Evolutionary conservation across 306 rosid genomes (phyloP).

Genomic region (Betula pendula): DNA sequence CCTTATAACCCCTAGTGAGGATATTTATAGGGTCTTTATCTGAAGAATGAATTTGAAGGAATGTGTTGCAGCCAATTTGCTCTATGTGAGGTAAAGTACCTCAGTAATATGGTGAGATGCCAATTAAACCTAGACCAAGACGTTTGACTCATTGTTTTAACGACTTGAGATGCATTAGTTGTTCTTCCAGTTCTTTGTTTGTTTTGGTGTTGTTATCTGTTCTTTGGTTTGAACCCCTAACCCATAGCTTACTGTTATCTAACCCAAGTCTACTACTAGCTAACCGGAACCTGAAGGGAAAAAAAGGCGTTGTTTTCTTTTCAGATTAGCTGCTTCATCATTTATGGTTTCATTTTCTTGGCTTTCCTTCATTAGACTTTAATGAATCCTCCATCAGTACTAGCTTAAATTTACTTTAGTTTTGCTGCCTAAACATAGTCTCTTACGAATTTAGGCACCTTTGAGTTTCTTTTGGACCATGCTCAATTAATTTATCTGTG

Average conservation of each 20-base stretch:
- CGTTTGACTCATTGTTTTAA: not conserved
- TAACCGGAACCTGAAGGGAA: not conserved
- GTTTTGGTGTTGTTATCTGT: not conserved
- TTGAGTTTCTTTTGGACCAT: no score
- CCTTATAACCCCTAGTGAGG: not conserved
- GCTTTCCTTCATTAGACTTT: not conserved
- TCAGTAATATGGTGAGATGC: not conserved
- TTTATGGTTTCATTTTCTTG: not conserved
- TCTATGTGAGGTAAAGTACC: not conserved
- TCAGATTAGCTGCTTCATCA: not conserved
- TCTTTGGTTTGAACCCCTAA: not conserved
- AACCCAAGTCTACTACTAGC: not conserved
- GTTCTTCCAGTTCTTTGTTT: not conserved
- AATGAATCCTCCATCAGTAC: not conserved
- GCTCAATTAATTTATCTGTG: not conserved
- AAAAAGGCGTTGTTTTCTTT: not conserved
- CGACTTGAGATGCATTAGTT: not conserved
- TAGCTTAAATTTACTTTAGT: no score
- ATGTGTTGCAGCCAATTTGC: not conserved
- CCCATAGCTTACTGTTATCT: not conserved
- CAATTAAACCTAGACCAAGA: not conserved
- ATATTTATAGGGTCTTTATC: not conserved
- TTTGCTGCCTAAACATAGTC: not conserved
- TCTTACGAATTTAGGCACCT: no score
- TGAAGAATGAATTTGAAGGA: not conserved